phyloP scores from a whole-genome alignment of 805 yeast genomes.

The Candida nitratophila region DNA sequence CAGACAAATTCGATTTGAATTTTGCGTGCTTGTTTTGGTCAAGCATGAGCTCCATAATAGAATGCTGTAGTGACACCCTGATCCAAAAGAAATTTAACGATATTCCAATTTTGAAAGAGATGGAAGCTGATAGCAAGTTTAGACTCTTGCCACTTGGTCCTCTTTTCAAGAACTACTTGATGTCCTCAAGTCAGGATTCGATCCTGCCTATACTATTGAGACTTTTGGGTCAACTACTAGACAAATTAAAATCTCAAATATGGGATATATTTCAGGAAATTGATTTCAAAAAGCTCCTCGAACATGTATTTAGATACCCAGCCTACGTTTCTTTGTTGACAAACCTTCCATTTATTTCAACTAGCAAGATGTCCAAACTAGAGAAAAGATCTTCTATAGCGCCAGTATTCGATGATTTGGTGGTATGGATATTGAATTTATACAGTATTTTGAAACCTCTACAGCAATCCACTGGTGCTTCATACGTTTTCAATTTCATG shows the following conservation, averaged over 20 bases:
- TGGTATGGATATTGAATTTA: not conserved
- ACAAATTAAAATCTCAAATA: conserved; percentile 34
- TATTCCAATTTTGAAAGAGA: conserved; percentile 11
- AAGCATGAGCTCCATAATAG: conserved; percentile 28
- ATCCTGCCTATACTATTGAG: conserved; percentile 53
- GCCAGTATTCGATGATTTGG: not conserved
- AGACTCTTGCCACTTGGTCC: not conserved
- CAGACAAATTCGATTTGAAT: conserved; percentile 35
- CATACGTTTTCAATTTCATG: conserved; percentile 43
- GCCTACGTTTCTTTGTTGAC: too few relatives aligned
- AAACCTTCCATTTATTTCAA: not conserved
- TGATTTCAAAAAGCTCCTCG: not conserved
- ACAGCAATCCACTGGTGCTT: conserved; percentile 45
- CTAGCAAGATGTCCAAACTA: not conserved
- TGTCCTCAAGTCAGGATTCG: conserved; percentile 35
- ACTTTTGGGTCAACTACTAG: conserved; percentile 39
- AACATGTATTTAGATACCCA: not conserved
- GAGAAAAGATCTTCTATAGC: too few relatives aligned
- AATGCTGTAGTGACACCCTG: conserved; percentile 26
- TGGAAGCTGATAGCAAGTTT: conserved; percentile 11
- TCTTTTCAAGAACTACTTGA: conserved; percentile 39
- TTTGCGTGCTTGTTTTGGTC: conserved; percentile 43
- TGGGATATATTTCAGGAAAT: conserved; percentile 35
- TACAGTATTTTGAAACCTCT: conserved; percentile 32
- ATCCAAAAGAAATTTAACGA: conserved; percentile 21